A percentile compares a stretch with the other conserved stretches of the same genome.
phyloP scores from a whole-genome alignment of 371 early-diverging fungal species.

The Thermomucor indicae-seudaticae region DNA sequence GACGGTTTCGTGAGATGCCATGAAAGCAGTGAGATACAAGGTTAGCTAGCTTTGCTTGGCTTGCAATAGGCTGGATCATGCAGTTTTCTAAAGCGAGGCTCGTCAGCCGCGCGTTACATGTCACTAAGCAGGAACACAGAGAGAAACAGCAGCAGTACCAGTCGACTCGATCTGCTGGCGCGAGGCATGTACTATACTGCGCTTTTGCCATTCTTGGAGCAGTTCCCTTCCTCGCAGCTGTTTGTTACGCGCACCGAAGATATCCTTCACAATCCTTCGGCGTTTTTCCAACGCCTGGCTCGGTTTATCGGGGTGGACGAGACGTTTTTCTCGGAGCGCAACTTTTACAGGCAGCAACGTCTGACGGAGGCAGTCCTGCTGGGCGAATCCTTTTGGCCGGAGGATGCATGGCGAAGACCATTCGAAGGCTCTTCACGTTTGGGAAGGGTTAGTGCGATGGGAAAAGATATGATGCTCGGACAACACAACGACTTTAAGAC shows the following conservation, averaged over 20 bases:
- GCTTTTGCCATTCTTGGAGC: conserved; percentile 26
- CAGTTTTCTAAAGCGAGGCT: too few species aligned
- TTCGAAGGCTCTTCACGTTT: conserved; percentile 1
- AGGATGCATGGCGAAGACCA: not conserved
- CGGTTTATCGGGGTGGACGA: conserved; percentile 31
- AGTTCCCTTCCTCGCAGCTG: conserved; percentile 37
- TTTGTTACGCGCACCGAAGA: conserved; percentile 35
- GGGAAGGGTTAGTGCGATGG: conserved; percentile 6
- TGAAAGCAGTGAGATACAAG: conserved; percentile 35
- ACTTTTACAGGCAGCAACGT: conserved; percentile 16
- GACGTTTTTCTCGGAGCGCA: conserved; percentile 19
- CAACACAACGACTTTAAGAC: not conserved
- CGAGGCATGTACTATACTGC: conserved; percentile 39
- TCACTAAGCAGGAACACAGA: too few species aligned
- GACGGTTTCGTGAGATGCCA: conserved; percentile 37
- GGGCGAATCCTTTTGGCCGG: conserved; percentile 1
- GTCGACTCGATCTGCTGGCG: conserved; percentile 25
- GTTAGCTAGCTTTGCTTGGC: too few species aligned
- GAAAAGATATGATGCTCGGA: conserved; percentile 2
- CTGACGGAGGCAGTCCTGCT: conserved; percentile 15
- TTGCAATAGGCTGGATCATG: too few species aligned
- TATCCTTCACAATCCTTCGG: conserved; percentile 20
- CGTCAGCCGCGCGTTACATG: too few species aligned
- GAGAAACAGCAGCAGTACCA: not conserved
- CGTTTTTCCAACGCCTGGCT: conserved; percentile 26